These are phyloP conservation scores for Aspergillus sp. DNA, from an alignment of 2,329 filamentous ascomycete species.

Conservation along the genomic window DNA sequence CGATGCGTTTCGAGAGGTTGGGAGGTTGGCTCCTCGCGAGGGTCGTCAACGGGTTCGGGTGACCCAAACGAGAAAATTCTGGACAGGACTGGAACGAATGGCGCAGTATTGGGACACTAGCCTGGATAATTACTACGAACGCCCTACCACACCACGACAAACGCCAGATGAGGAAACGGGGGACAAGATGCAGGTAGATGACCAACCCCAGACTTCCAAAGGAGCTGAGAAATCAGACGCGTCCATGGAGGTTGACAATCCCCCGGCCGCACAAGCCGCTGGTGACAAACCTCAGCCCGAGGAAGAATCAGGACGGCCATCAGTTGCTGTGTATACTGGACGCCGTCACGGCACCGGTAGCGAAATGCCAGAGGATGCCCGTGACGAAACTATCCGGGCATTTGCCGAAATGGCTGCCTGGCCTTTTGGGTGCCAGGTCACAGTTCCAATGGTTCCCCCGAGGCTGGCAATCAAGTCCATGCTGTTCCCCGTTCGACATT, in stretches of 20 bases:
- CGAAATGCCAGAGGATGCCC: constrained; percentile 56
- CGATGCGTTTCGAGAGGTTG: constrained; percentile 53
- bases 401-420: constrained; percentile 56
- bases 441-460: constrained; percentile 43
- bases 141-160: constrained; percentile 22
- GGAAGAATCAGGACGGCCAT: constrained; percentile 5
- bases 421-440: constrained; percentile 53
- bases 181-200: constrained; percentile 16
- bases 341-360: constrained; percentile 53
- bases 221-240: constrained; percentile 10
- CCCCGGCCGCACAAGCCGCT: not conserved
- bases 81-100: constrained; percentile 54
- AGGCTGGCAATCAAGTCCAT: constrained; percentile 46
- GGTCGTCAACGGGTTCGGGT: constrained; percentile 46
- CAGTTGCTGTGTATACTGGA: constrained; percentile 48
- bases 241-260: constrained; percentile 22
- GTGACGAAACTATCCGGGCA: constrained; percentile 51
- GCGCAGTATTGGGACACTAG: constrained; percentile 60
- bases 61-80: constrained; percentile 57
- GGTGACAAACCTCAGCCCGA: not conserved
- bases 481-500: constrained; percentile 54
- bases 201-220: constrained; percentile 7
- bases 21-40: constrained; percentile 41
- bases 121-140: constrained; percentile 51
- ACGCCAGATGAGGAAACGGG: constrained; percentile 10